phyloP scores from a whole-genome alignment of 78 protist species.

The slime mould (Dictyostelium discoideum) region DNA sequence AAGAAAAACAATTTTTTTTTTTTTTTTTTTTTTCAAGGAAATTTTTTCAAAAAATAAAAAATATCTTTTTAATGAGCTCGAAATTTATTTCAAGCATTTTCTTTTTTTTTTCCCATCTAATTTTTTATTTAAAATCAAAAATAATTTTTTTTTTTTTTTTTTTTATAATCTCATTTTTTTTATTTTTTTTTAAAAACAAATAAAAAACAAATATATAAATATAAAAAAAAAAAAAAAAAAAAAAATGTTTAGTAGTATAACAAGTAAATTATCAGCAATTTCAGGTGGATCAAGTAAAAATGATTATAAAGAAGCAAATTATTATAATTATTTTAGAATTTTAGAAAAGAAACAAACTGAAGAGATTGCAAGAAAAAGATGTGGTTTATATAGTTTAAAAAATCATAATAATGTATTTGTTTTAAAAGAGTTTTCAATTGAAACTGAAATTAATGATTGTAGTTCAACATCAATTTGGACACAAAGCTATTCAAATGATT shows the following conservation, averaged over 20 bases:
- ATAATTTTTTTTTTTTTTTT: too few relatives aligned
- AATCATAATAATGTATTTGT: not conserved
- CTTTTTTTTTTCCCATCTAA: too few relatives aligned
- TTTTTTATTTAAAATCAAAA: too few relatives aligned
- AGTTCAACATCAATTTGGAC: not conserved
- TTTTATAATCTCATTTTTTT: too few relatives aligned
- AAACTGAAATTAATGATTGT: not conserved
- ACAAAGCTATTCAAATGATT: not conserved
- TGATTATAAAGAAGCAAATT: not conserved
- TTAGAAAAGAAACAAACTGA: not conserved
- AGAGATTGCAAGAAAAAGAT: not conserved
- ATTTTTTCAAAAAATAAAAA: too few relatives aligned
- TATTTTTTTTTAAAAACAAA: too few relatives aligned
- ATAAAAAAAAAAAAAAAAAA: too few relatives aligned
- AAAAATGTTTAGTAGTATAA: not conserved
- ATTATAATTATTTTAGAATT: slow-evolving; percentile 12
- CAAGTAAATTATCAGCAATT: not conserved
- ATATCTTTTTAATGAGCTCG: too few relatives aligned
- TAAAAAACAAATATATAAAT: too few relatives aligned
- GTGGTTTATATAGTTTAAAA: not conserved
- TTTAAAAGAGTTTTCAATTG: not conserved
- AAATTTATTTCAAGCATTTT: too few relatives aligned
- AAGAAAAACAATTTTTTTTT: too few relatives aligned
- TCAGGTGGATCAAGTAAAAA: not conserved
- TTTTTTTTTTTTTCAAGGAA: too few relatives aligned